Percentiles rank a stretch among this genome's conserved stretches.
These are phyloP conservation scores for Exophiala mesophila DNA, from an alignment of 2,329 filamentous ascomycete genomes.

Conservation along the genomic window DNA sequence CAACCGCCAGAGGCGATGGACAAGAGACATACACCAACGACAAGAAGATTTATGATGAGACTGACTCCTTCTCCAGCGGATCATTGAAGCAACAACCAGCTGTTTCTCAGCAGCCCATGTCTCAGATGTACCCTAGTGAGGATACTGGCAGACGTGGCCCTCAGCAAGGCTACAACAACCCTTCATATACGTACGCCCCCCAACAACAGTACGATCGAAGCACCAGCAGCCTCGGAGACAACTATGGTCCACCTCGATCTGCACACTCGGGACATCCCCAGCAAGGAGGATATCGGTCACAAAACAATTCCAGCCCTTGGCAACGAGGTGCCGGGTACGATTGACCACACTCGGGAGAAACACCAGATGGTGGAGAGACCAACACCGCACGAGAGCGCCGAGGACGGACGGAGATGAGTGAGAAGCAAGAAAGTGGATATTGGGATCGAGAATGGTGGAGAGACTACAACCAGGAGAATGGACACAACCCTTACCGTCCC, in stretches of 20 bases:
- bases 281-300: slow-evolving; percentile 36
- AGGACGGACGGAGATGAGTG: slow-evolving; percentile 17
- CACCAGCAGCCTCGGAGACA: slow-evolving; percentile 18
- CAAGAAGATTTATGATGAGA: slow-evolving; percentile 60
- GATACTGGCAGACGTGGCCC: slow-evolving; percentile 36
- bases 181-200: slow-evolving; percentile 13
- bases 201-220: slow-evolving; percentile 31
- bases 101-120: slow-evolving; percentile 12
- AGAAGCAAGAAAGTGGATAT: slow-evolving; percentile 22
- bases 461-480: slow-evolving; percentile 7
- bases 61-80: slow-evolving; percentile 41
- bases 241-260: slow-evolving; percentile 23
- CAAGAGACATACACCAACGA: slow-evolving; percentile 57
- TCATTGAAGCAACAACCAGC: slow-evolving; percentile 28
- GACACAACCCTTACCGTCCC: neutral
- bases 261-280: slow-evolving; percentile 27
- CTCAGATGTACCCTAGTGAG: slow-evolving; percentile 41
- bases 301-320: slow-evolving; percentile 57
- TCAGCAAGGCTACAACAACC: slow-evolving; percentile 27
- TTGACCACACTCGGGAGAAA: slow-evolving; percentile 38
- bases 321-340: slow-evolving; percentile 63
- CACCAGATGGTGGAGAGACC: slow-evolving; percentile 1
- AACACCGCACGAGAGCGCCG: slow-evolving; percentile 10
- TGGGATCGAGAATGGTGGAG: slow-evolving; percentile 28
- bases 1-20: slow-evolving; percentile 76